Conservation (phyloP, 495 filamentous ascomycete genomes). For the Penicillium alfredii region DNA sequence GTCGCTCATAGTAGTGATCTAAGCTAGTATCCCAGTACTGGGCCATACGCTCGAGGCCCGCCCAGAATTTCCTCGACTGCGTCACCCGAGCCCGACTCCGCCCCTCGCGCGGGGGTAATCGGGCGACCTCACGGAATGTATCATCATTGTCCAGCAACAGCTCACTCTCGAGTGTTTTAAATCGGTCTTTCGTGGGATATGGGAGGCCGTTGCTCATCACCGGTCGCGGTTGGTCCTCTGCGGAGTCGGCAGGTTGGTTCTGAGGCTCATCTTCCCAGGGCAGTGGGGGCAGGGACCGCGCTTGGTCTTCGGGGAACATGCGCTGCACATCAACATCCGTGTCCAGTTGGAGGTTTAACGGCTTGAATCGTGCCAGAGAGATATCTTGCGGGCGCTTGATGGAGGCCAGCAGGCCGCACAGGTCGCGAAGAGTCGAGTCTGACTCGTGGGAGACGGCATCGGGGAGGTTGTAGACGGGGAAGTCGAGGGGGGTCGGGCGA, state of each 20-base stretch:
- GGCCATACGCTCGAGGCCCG: conserved; percentile 50
- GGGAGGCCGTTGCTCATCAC: conserved; percentile 47
- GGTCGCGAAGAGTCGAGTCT: conserved; percentile 26
- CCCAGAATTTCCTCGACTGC: conserved; percentile 57
- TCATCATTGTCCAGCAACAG: conserved; percentile 51
- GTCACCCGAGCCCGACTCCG: conserved; percentile 42
- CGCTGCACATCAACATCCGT: conserved; percentile 35
- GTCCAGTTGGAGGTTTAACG: conserved; percentile 48
- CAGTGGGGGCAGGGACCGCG: conserved; percentile 38
- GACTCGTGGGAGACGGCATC: conserved; percentile 17
- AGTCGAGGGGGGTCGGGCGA: conserved; percentile 43
- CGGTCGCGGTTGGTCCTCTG: conserved; percentile 20
- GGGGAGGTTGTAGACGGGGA: conserved; percentile 39
- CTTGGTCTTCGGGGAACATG: conserved; percentile 39
- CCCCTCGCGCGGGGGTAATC: conserved; percentile 36
- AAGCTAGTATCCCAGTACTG: conserved; percentile 60
- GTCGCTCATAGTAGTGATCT: conserved; percentile 48
- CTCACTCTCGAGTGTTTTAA: conserved; percentile 44
- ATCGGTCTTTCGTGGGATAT: conserved; percentile 43
- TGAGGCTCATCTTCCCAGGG: conserved; percentile 39
- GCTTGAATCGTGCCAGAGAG: conserved; percentile 40
- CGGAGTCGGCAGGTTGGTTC: conserved; percentile 9
- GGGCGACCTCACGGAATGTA: conserved; percentile 47
- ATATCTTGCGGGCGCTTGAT: conserved; percentile 51
- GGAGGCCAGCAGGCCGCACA: conserved; percentile 39